A percentile compares a stretch with the other conserved stretches of the same genome.
Conservation (phyloP, 495 filamentous ascomycete species). For the Xylaria intraflava region DNA sequence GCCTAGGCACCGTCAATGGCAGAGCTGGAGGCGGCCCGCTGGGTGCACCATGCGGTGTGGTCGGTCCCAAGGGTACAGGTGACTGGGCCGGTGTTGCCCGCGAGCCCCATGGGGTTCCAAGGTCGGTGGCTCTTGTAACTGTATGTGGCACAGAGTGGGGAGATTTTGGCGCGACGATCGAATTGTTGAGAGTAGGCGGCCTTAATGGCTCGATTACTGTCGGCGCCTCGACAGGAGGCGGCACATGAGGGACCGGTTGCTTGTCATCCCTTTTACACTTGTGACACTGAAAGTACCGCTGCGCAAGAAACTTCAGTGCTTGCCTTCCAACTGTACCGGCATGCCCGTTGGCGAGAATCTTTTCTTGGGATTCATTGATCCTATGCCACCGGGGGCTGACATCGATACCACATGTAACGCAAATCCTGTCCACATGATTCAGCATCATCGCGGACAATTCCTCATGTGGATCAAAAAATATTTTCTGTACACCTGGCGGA, state of each 20-base stretch:
- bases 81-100: slow-evolving; percentile 14
- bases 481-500: neutral
- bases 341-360: slow-evolving; percentile 37
- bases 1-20: slow-evolving; percentile 16
- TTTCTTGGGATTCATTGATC: slow-evolving; percentile 34
- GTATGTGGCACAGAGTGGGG: slow-evolving; percentile 16
- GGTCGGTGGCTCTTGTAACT: slow-evolving; percentile 15
- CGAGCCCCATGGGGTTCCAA: slow-evolving; percentile 19
- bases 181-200: slow-evolving; percentile 18
- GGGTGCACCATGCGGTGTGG: slow-evolving; percentile 18
- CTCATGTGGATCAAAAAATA: neutral
- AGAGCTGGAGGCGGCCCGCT: slow-evolving; percentile 16
- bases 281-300: slow-evolving; percentile 50
- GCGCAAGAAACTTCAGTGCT: slow-evolving; percentile 42
- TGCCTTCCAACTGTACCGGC: slow-evolving; percentile 32
- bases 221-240: slow-evolving; percentile 26
- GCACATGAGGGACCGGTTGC: slow-evolving; percentile 27
- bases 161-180: slow-evolving; percentile 9
- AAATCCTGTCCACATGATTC: slow-evolving; percentile 39
- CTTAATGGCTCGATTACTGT: slow-evolving; percentile 29
- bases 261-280: slow-evolving; percentile 45
- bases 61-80: slow-evolving; percentile 9
- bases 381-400: slow-evolving; percentile 58
- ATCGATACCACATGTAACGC: slow-evolving; percentile 52
- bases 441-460: slow-evolving; percentile 5